Base-by-base conservation (phyloP, 495 filamentous ascomycete species). In the Xylaria telfairii region DNA sequence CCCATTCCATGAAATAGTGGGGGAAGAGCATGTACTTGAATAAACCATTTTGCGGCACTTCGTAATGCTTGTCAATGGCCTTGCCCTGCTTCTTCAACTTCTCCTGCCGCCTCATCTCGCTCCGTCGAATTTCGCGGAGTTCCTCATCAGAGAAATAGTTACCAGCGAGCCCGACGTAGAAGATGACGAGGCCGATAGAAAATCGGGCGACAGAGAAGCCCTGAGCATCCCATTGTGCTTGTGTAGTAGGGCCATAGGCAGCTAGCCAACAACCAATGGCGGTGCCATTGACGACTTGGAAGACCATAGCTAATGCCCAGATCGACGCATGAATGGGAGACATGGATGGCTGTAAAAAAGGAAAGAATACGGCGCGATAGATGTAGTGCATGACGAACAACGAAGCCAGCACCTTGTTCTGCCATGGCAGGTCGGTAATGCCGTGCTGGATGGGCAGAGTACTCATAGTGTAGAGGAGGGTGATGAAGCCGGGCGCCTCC, bases 1-100 rank as follows among this genome's bases (percentile, higher is more conserved):
- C 80, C 96, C 96, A 99, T 85, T 99, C 96, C 71, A 89, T 92
- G 60, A 96, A 87, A 77, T 97, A 98, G 77, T 99, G 96, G 70
- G 96, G 94, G 82, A 92, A 97, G 65, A 98, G 86, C 76, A 97
- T 88, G 68, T 86, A 90, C 61, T 82, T 83, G 82, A 99, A 99
- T 49, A 97, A 81, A 2, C 95, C 95, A 47, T 90, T 89, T 70
- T 90, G 81, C 0, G 96, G 96, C 57, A 99, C 88, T 81, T 92
- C 90, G 78, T 99, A 99, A 66, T 96, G 87, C 82, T 97, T 97
- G n/a, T 90, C 86, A 71, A 92, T 87, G 61, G 81, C 80, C 54
- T 79, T 78, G 7, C 74, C 73, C 51, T 87, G 77, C 73, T 88
- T 79, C 37, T 71, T 72, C 56, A 82, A 39, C n/a, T 77, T 75